phyloP scores from a whole-genome alignment of 1,139 yeast genomes.

The Meyerozyma smithsonii region DNA sequence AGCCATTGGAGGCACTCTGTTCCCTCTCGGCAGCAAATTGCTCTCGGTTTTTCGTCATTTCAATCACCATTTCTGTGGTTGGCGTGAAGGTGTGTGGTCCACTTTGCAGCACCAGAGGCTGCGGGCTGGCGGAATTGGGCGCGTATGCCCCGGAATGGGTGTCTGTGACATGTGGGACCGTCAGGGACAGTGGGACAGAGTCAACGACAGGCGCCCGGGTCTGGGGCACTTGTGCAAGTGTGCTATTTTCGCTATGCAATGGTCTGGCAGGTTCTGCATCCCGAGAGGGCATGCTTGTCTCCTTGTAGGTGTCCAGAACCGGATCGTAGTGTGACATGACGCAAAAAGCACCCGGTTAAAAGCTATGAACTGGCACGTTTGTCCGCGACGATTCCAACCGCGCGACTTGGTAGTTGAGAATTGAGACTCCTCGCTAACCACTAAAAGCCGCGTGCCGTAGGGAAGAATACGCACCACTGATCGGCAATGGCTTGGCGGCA shows the following conservation, averaged over 20 bases:
- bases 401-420: constrained; percentile 1
- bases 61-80: neutral
- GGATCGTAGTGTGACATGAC: constrained; percentile 2
- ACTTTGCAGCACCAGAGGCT: too few species aligned
- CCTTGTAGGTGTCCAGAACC: neutral
- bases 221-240: too few species aligned
- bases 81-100: neutral
- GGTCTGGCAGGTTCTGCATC: neutral
- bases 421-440: too few species aligned
- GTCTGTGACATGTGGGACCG: too few species aligned
- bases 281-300: neutral
- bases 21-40: neutral
- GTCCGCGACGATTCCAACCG: neutral
- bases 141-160: neutral
- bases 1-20: neutral
- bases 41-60: neutral
- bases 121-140: too few species aligned
- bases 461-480: too few species aligned
- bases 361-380: neutral
- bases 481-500: constrained; percentile 61
- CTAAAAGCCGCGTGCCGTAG: too few species aligned
- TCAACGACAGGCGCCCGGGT: neutral
- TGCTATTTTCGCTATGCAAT: neutral
- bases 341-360: neutral
- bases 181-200: neutral